Evolutionary conservation across 441 rosid genomes (phyloP).

Genomic region (Oxalis stricta): DNA sequence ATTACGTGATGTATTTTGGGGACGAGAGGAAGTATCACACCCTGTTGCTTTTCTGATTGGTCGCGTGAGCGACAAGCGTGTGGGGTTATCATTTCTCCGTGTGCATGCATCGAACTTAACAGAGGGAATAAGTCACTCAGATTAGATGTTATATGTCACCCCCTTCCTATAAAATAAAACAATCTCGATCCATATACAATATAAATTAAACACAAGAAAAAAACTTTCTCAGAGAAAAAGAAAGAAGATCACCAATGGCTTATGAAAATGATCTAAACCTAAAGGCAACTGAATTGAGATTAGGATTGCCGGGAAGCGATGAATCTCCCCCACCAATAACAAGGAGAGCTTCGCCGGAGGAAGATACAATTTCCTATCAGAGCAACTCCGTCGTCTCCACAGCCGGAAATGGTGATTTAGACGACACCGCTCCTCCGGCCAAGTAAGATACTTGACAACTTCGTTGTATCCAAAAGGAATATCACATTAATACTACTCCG

Average conservation of each 20-base stretch:
- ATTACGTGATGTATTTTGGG: too few species aligned
- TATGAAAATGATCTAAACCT: conserved; percentile 22
- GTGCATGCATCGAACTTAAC: conserved; percentile 31
- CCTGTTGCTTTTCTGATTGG: neutral
- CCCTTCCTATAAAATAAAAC: too few species aligned
- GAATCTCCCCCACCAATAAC: too few species aligned
- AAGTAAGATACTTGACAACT: conserved; percentile 24
- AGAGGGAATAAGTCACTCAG: conserved; percentile 14
- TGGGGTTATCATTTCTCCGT: conserved; percentile 10
- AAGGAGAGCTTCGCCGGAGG: conserved; percentile 34
- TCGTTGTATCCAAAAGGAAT: too few species aligned
- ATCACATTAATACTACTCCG: too few species aligned
- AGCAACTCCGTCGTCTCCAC: conserved; percentile 12
- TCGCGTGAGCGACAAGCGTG: conserved; percentile 6
- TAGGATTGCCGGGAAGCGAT: conserved; percentile 46
- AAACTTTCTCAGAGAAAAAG: conserved; percentile 12
- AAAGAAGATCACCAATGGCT: conserved; percentile 13
- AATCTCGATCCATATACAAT: too few species aligned
- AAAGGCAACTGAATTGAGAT: conserved; percentile 46
- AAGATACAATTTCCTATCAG: conserved; percentile 7
- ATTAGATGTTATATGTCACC: too few species aligned
- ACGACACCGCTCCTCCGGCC: conserved; percentile 22
- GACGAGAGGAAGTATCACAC: neutral
- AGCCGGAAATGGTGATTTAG: conserved; percentile 5
- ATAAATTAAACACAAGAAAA: neutral